Evolutionary conservation across 2,329 filamentous ascomycete species (phyloP).

Genomic region (Hypoxylon sp.): DNA sequence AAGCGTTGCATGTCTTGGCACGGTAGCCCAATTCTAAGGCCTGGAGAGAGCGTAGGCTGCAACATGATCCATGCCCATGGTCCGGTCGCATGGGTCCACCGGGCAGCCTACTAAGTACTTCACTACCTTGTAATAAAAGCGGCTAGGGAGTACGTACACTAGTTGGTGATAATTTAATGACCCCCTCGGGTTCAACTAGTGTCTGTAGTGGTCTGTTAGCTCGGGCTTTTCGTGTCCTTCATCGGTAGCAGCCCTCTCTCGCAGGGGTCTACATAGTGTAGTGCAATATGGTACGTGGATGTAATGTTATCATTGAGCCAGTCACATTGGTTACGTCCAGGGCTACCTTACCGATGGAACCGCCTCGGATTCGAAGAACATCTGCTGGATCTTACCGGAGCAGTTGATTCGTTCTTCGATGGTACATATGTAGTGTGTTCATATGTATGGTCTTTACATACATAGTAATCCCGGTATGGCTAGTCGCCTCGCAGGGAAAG

Average conservation of each 20-base stretch:
- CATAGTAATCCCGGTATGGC: slow-evolving; percentile 28
- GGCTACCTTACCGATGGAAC: slow-evolving; percentile 53
- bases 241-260: slow-evolving; percentile 29
- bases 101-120: no score
- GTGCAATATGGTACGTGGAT: slow-evolving; percentile 31
- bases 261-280: slow-evolving; percentile 33
- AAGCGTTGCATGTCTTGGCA: slow-evolving; percentile 45
- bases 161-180: slow-evolving; percentile 26
- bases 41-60: slow-evolving; percentile 35
- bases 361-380: slow-evolving; percentile 48
- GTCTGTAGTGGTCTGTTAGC: slow-evolving; percentile 24
- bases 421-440: slow-evolving; percentile 23
- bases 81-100: slow-evolving; percentile 26
- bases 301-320: slow-evolving; percentile 44
- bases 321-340: slow-evolving; percentile 44
- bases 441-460: slow-evolving; percentile 21
- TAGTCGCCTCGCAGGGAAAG: slow-evolving; percentile 24
- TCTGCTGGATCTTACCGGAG: slow-evolving; percentile 50
- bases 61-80: slow-evolving; percentile 35
- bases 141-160: slow-evolving; percentile 40
- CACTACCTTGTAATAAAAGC: no score
- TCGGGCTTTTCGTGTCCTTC: slow-evolving; percentile 17
- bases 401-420: slow-evolving; percentile 41
- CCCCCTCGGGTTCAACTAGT: slow-evolving; percentile 39
- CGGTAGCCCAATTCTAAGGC: slow-evolving; percentile 41